These are phyloP conservation scores for Eimeria necatrix DNA, from an alignment of 169 alveolate species.

Conservation along the genomic window DNA sequence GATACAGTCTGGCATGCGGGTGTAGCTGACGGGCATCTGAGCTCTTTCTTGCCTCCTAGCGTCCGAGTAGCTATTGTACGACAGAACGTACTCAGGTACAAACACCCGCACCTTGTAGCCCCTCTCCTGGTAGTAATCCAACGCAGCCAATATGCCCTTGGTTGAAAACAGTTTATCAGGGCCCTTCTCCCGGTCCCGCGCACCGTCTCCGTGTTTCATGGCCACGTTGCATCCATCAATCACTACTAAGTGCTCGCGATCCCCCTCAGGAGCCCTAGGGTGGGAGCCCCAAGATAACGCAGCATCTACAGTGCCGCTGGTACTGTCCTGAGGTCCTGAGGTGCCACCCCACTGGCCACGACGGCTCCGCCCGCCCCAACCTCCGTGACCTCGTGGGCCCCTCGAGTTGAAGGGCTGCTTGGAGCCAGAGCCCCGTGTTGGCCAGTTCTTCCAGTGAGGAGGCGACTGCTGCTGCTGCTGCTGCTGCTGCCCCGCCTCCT, in stretches of 20 bases:
- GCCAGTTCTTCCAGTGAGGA: too few species aligned
- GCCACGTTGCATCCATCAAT: conserved; percentile 84
- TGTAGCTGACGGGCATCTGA: conserved; percentile 18
- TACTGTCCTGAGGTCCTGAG: too few species aligned
- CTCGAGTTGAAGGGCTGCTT: too few species aligned
- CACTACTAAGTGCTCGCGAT: conserved; percentile 56
- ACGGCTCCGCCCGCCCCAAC: too few species aligned
- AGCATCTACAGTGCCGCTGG: not conserved
- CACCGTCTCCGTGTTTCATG: conserved; percentile 79
- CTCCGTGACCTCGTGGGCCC: too few species aligned
- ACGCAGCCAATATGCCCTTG: conserved; percentile 58
- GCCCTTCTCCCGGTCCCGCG: not conserved
- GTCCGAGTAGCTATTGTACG: conserved; percentile 64
- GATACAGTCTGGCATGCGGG: conserved; percentile 66
- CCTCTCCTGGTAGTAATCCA: conserved; percentile 36
- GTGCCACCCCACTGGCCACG: too few species aligned
- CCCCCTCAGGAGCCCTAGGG: conserved; percentile 51
- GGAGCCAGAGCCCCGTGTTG: too few species aligned
- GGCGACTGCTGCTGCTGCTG: not conserved
- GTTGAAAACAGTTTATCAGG: conserved; percentile 40
- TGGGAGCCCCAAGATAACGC: conserved; percentile 3
- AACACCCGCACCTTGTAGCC: conserved; percentile 79
- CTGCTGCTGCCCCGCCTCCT: not conserved
- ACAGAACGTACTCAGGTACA: conserved; percentile 80
- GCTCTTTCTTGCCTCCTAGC: conserved; percentile 68